phyloP scores from a whole-genome alignment of 1,139 yeast genomes.

The Magnusiomyces magnusii region DNA sequence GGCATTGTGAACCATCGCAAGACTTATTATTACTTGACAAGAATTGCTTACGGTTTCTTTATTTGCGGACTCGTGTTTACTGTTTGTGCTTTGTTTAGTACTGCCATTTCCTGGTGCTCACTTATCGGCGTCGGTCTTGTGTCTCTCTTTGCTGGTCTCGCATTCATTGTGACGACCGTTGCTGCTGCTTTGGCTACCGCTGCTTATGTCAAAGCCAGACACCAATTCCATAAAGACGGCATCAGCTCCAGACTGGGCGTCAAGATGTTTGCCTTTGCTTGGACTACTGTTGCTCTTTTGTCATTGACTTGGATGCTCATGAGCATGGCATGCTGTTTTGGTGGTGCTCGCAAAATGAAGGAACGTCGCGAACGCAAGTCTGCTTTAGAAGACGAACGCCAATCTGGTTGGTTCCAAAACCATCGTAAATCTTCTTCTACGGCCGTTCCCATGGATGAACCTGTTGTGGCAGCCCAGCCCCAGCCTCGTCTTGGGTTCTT shows the following conservation, averaged over 20 bases:
- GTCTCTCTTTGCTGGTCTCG: constrained; percentile 35
- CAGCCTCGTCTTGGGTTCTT: constrained; percentile 10
- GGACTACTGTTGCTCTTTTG: constrained; percentile 51
- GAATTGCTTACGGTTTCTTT: constrained; percentile 62
- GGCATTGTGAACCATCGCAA: constrained; percentile 42
- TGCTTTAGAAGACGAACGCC: too few species aligned
- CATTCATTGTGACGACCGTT: constrained; percentile 44
- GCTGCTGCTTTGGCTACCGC: constrained; percentile 63
- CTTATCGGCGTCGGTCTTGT: constrained; percentile 31
- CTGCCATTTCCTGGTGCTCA: constrained; percentile 32
- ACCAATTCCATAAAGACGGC: constrained; percentile 46
- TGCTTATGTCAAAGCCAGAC: constrained; percentile 53
- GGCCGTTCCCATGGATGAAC: neutral
- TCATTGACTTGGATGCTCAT: constrained; percentile 33
- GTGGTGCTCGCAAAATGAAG: constrained; percentile 20
- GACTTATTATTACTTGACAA: constrained; percentile 53
- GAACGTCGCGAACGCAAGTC: neutral
- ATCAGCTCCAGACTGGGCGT: constrained; percentile 46
- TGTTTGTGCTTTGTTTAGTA: constrained; percentile 42
- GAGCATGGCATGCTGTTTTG: constrained; percentile 24
- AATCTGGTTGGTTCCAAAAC: neutral
- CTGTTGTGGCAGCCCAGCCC: neutral
- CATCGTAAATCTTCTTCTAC: neutral
- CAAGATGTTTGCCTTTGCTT: constrained; percentile 52
- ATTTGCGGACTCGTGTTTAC: constrained; percentile 52